Conservation (phyloP, 2,329 filamentous ascomycete genomes). For the Fusarium compactum region DNA sequence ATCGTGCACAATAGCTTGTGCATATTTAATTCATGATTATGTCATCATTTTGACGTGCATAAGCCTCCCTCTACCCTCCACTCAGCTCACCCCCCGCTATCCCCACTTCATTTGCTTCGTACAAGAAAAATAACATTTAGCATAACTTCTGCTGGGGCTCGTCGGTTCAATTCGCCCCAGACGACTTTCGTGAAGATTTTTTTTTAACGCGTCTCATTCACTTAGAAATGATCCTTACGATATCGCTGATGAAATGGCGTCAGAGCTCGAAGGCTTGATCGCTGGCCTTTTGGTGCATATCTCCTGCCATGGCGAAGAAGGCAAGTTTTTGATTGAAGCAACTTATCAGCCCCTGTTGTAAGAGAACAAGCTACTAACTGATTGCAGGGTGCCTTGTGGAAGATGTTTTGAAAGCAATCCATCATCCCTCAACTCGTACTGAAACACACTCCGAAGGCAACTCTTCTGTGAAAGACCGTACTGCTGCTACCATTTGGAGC, state of each 20-base stretch:
- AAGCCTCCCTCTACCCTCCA: constrained; percentile 17
- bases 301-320: constrained; percentile 55
- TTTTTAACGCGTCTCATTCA: constrained; percentile 36
- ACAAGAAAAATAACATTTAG: constrained; percentile 36
- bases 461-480: constrained; percentile 43
- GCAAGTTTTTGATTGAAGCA: constrained; percentile 43
- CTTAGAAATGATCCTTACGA: constrained; percentile 46
- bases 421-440: constrained; percentile 41
- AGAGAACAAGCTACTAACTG: constrained; percentile 20
- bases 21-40: constrained; percentile 26
- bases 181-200: constrained; percentile 37
- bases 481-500: constrained; percentile 51
- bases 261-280: constrained; percentile 56
- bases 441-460: constrained; percentile 25
- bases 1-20: not conserved
- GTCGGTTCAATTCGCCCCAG: constrained; percentile 48
- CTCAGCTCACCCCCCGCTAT: constrained; percentile 29
- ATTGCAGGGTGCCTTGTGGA: constrained; percentile 49
- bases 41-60: constrained; percentile 29
- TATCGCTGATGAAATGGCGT: constrained; percentile 49
- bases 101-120: constrained; percentile 39
- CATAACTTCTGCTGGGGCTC: constrained; percentile 35
- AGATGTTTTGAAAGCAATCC: constrained; percentile 51
- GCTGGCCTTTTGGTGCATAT: constrained; percentile 53
- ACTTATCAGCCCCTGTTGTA: constrained; percentile 1